Evolutionary conservation across 2,329 filamentous ascomycete genomes (phyloP), one percentile per base, ranked within the genome.

Genomic region (Aspergillus tanneri): DNA sequence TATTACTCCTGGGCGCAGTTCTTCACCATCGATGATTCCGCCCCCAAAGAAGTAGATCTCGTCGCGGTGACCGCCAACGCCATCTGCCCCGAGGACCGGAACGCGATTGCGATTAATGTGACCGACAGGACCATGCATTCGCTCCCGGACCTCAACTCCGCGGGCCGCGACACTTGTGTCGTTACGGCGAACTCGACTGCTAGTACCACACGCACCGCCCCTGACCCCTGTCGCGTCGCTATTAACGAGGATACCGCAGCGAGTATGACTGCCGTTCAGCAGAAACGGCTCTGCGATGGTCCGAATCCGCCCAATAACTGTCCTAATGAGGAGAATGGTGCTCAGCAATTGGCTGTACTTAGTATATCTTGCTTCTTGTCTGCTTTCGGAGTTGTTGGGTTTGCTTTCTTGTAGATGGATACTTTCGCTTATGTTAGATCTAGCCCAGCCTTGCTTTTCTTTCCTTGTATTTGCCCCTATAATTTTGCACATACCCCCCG

Each of bases 211-310:
- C 34, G 19, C 43, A n/a, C 43, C 9, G 40, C 39, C 19, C 37
- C 51, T 14, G 37, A 50, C 41, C 48, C 51, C 38, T 54, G 51
- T 18, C 41, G 37, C 27, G 37, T 51, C 21, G 11, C 50, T 46
- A 49, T 54, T 30, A 38, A 43, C 44, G 41, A 46, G 37, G 28
- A 36, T 18, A 22, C n/a, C 24, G 41, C 46, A 7, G 44, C 23
- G 41, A 51, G 51, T 35, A 54, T 51, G 45, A 34, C 46, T 12
- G 51, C 51, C 32, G 50, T 47, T 41, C 36, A n/a, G n/a, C n/a
- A n/a, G n/a, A 19, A 35, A n/a, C 14, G 12, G 10, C 6, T 47
- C 23, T 53, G 51, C 40, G n/a, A n/a, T n/a, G n/a, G 38, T 11
- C 6, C 48, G 4, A 30, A 34, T 37, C 47, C 34, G 24, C 47